Evolutionary conservation across 495 filamentous ascomycete genomes (phyloP), one percentile per base, ranked within the genome.

Genomic region (Lophiotrema nucula): DNA sequence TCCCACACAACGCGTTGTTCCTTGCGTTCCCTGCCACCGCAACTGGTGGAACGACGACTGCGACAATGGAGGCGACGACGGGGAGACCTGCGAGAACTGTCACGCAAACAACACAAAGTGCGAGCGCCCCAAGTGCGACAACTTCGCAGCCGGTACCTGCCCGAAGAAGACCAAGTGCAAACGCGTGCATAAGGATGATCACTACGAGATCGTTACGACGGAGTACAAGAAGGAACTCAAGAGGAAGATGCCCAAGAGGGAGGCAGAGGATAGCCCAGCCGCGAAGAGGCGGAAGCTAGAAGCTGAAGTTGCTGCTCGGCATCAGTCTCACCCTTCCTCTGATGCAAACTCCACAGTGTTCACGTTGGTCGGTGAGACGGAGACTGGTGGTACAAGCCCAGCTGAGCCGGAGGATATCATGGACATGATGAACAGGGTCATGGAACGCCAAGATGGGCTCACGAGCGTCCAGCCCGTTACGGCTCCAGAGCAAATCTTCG

Each of bases 11-110:
- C 18, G 2, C 23, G 4, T 2, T 22, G 15, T 19, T 25, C 22
- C 51, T 4, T 54, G 39, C 41, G 11, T 33, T 3, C 10, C 11
- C 23, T 54, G 38, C 38, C 51, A 54, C 38, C 13, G 16, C 38
- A 28, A 33, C 25, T 54, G 25, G 24, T 43, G 38, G 23, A 21
- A 54, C 11, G n/a, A 16, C 22, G 16, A 12, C 5, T 54, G 51
- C 51, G 35, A 42, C 49, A 35, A 19, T 24, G 22, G 23, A n/a
- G 51, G 51, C 51, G 35, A 42, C 49, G 15, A 19, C 38, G 22
- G 23, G 19, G 51, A 46, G 51, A 38, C 51, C 4, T 54, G 51
- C 41, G 23, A 16, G 16, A 54, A 54, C 23, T 54, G 51, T 25
- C 11, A 3, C 15, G 13, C 6, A 13, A 27, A 13, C 27, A 21